Evolutionary conservation across 2,329 filamentous ascomycete genomes (phyloP).

Genomic region (Pezicula radicicola): DNA sequence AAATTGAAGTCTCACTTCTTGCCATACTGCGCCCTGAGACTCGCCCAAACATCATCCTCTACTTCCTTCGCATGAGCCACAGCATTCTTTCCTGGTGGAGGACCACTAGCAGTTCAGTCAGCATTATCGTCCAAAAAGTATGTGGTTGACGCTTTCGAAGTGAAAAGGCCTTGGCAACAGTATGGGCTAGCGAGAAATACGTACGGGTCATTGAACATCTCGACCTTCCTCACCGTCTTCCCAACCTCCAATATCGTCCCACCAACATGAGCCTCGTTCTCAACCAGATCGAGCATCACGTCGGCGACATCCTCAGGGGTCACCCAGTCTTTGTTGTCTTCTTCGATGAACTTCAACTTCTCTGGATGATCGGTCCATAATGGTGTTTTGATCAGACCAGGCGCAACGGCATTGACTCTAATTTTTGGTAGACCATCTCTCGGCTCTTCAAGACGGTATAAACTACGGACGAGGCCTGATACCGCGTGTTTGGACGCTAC

Average conservation of each 20-base stretch:
- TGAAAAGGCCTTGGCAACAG: no score
- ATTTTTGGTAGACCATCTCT: slow-evolving; percentile 21
- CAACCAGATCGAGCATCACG: slow-evolving; percentile 37
- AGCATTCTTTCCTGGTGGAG: neutral
- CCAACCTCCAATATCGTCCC: slow-evolving; percentile 42
- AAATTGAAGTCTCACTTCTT: neutral
- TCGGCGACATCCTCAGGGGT: slow-evolving; percentile 36
- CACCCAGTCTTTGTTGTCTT: slow-evolving; percentile 36
- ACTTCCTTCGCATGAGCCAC: neutral
- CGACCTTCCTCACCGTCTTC: slow-evolving; percentile 29
- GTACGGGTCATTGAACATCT: slow-evolving; percentile 31
- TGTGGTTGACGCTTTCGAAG: no score
- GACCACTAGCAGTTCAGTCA: slow-evolving; percentile 7
- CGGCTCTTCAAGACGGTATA: slow-evolving; percentile 24
- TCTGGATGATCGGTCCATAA: slow-evolving; percentile 13
- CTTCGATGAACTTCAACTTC: slow-evolving; percentile 9
- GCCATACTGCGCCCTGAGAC: neutral
- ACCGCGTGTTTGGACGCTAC: slow-evolving; percentile 43
- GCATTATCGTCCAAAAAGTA: no score
- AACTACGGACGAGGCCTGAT: slow-evolving; percentile 36
- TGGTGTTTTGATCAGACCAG: slow-evolving; percentile 33
- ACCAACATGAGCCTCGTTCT: slow-evolving; percentile 29
- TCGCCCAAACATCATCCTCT: neutral
- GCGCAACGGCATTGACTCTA: slow-evolving; percentile 39
- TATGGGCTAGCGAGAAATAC: no score